phyloP scores from a whole-genome alignment of 805 yeast genomes.

The Debaryomyces tyrocola region DNA sequence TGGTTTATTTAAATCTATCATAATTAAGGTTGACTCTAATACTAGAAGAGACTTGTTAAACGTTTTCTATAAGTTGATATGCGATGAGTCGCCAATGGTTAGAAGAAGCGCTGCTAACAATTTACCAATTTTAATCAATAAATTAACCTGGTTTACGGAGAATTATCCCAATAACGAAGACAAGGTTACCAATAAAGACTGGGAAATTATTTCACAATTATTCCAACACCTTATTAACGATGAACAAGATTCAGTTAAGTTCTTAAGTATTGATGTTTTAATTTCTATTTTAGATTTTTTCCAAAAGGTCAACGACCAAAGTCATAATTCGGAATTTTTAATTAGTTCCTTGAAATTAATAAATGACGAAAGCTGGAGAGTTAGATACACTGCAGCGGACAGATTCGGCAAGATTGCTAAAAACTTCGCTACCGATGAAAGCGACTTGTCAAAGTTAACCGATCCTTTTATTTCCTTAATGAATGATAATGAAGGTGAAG shows the following conservation, averaged over 20 bases:
- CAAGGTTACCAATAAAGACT: conserved; percentile 56
- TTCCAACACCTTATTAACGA: conserved; percentile 76
- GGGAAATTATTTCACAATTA: conserved; percentile 80
- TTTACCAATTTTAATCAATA: conserved; percentile 71
- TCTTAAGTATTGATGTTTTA: conserved; percentile 83
- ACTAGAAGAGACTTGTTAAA: conserved; percentile 63
- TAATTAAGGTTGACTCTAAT: conserved; percentile 55
- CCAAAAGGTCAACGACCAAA: conserved; percentile 53
- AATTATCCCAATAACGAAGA: conserved; percentile 37
- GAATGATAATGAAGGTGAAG: conserved; percentile 95
- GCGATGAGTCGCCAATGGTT: conserved; percentile 97
- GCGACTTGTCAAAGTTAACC: conserved; percentile 58
- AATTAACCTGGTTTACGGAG: conserved; percentile 43
- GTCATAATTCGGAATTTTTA: conserved; percentile 64
- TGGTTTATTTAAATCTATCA: conserved; percentile 76
- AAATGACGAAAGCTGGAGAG: conserved; percentile 95
- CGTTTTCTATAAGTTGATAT: conserved; percentile 67
- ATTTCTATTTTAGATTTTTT: conserved; percentile 76
- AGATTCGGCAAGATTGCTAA: conserved; percentile 73
- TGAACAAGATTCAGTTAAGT: conserved; percentile 92
- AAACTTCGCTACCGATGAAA: conserved; percentile 57
- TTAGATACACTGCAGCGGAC: conserved; percentile 97
- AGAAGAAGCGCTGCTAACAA: conserved; percentile 90
- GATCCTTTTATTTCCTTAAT: conserved; percentile 74
- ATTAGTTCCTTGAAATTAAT: conserved; percentile 68